These are phyloP conservation scores for Colletotrichum sp. DNA, from an alignment of 2,329 filamentous ascomycete species.

Conservation along the genomic window DNA sequence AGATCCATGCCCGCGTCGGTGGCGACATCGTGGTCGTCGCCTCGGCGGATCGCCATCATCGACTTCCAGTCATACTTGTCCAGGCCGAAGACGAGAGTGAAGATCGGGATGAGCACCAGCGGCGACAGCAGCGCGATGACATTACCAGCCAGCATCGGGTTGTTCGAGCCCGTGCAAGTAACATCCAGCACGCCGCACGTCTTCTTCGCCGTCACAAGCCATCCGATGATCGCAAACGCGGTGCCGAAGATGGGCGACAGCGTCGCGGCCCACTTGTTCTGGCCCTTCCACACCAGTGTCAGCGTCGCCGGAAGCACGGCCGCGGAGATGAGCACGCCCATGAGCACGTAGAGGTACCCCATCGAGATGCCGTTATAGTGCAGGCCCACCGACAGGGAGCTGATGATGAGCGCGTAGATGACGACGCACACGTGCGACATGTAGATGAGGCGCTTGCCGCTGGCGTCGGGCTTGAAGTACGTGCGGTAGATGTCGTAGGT, in stretches of 20 bases:
- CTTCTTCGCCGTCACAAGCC: slow-evolving; percentile 76
- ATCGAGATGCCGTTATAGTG: slow-evolving; percentile 79
- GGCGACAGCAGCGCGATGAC: slow-evolving; percentile 83
- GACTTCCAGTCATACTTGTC: slow-evolving; percentile 87
- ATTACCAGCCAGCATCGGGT: slow-evolving; percentile 88
- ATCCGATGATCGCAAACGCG: slow-evolving; percentile 70
- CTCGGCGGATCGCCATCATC: slow-evolving; percentile 80
- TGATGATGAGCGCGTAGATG: slow-evolving; percentile 76
- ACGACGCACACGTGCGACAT: slow-evolving; percentile 78
- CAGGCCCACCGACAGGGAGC: slow-evolving; percentile 77
- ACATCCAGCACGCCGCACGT: slow-evolving; percentile 74
- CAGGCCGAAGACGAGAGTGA: slow-evolving; percentile 64
- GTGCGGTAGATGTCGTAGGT: slow-evolving; percentile 91
- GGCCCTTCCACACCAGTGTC: slow-evolving; percentile 80
- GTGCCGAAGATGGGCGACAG: slow-evolving; percentile 72
- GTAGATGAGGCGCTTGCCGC: slow-evolving; percentile 78
- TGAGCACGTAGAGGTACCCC: slow-evolving; percentile 88
- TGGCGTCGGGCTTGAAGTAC: slow-evolving; percentile 81
- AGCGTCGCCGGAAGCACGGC: slow-evolving; percentile 84
- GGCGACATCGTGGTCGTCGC: slow-evolving; percentile 78
- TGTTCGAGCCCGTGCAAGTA: slow-evolving; percentile 78
- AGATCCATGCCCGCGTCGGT: slow-evolving; percentile 67
- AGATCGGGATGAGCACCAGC: slow-evolving; percentile 73
- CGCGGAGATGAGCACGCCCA: slow-evolving; percentile 89
- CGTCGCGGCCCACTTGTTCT: slow-evolving; percentile 75